Percentiles rank a stretch among this genome's conserved stretches.
These are phyloP conservation scores for Dendrostoma leiphaemia DNA, from an alignment of 2,329 filamentous ascomycete genomes.

Conservation along the genomic window DNA sequence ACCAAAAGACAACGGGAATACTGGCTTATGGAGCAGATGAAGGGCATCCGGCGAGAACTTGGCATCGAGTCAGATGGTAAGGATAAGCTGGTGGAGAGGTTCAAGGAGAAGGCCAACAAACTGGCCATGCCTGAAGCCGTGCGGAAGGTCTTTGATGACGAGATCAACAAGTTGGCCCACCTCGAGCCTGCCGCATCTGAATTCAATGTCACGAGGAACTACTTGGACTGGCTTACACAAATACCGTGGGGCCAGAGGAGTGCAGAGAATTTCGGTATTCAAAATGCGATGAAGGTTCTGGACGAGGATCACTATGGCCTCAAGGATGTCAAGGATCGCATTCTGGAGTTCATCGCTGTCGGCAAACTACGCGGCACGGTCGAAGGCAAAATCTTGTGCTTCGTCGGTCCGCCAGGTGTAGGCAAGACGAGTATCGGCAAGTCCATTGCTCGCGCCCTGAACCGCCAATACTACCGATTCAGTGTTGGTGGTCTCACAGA, in stretches of 20 bases:
- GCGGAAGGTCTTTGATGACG: constrained; percentile 96
- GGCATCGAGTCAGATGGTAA: constrained; percentile 98
- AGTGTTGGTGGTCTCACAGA: constrained; percentile 96
- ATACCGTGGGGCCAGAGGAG: constrained; percentile 96
- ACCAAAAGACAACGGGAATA: constrained; percentile 97
- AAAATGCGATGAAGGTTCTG: constrained; percentile 83
- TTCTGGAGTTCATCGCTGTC: constrained; percentile 96
- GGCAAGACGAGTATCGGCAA: constrained; percentile 99
- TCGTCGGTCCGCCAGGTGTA: constrained; percentile 94
- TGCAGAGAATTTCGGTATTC: constrained; percentile 93
- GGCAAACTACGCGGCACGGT: constrained; percentile 96
- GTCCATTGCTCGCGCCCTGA: constrained; percentile 90
- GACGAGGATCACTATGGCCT: constrained; percentile 96
- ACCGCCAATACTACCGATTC: constrained; percentile 97
- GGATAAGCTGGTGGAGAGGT: constrained; percentile 95
- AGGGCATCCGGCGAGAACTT: constrained; percentile 91
- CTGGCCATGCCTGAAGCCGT: constrained; percentile 96
- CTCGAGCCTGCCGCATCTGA: constrained; percentile 94
- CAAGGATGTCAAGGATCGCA: constrained; percentile 98
- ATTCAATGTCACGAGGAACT: constrained; percentile 98
- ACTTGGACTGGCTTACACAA: constrained; percentile 97
- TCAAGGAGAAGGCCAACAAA: constrained; percentile 91
- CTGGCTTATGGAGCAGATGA: constrained; percentile 99
- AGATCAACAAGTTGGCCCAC: constrained; percentile 94
- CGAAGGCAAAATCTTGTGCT: constrained; percentile 96